A percentile compares a stretch with the other conserved stretches of the same genome.
Conservation (phyloP, 192 early-diverging fungal genomes). For the Coemansia sp. region DNA sequence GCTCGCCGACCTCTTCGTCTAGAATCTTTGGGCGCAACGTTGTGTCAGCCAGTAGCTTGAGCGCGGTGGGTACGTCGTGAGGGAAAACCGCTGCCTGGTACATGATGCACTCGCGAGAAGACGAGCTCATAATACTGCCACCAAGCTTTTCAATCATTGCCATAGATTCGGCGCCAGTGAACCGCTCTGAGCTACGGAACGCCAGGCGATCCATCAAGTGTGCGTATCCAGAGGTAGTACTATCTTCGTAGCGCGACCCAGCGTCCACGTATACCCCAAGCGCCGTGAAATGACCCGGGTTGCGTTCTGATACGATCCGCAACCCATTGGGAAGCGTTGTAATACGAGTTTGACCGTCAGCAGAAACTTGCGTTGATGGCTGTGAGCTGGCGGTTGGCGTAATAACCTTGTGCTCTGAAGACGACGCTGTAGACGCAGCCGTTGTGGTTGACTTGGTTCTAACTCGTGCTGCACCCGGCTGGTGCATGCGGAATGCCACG, state of each 20-base stretch:
- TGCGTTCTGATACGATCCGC: constrained; percentile 77
- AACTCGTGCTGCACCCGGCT: neutral
- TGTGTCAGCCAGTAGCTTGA: constrained; percentile 77
- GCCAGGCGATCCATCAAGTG: constrained; percentile 92
- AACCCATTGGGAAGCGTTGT: constrained; percentile 90
- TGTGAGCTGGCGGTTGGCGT: constrained; percentile 9
- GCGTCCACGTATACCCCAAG: constrained; percentile 90
- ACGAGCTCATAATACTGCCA: constrained; percentile 87
- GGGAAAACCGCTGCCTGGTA: constrained; percentile 92
- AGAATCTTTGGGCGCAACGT: constrained; percentile 73
- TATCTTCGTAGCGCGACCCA: constrained; percentile 84
- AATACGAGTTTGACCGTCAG: constrained; percentile 53
- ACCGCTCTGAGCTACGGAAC: constrained; percentile 83
- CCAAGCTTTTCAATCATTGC: constrained; percentile 82
- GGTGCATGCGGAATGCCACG: neutral
- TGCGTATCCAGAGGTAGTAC: constrained; percentile 64
- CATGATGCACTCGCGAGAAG: constrained; percentile 91
- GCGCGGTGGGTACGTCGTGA: constrained; percentile 72
- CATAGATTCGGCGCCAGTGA: constrained; percentile 69
- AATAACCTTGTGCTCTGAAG: neutral
- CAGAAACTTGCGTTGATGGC: constrained; percentile 11
- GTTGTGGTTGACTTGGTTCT: constrained; percentile 33
- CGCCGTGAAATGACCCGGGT: constrained; percentile 87
- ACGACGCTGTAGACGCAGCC: neutral
- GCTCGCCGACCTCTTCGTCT: constrained; percentile 79